Evolutionary conservation across 2,329 filamentous ascomycete genomes (phyloP), one percentile per base, ranked within the genome.

Genomic region (Paecilomyces sp.): DNA sequence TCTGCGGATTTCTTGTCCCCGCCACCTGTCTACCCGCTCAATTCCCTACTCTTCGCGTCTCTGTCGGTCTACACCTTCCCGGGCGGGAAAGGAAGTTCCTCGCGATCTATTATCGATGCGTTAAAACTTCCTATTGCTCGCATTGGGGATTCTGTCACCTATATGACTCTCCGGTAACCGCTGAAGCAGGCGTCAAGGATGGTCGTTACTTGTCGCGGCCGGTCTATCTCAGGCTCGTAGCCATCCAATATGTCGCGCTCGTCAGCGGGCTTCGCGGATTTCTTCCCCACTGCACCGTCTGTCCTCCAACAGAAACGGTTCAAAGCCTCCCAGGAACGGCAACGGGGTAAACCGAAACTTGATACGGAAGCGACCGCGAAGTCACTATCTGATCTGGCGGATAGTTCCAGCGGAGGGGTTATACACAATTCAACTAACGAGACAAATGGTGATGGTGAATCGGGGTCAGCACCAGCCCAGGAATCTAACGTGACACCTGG

Each of bases 201-300:
- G 74, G 72, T 76, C 72, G 68, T 69, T 69, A 64, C 64, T 71
- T 66, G 66, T 68, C 63, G 67, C 64, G 67, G 64, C 61, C 60
- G 59, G 66, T 68, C 65, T 61, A 65, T 70, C 63, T 70, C 65
- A 70, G 73, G 74, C 72, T 73, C 71, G 66, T 77, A 77, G 74
- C 74, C 75, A 71, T 68, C 66, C 81, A 87, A 80, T 79, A 90
- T 90, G 88, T 90, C 90, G 86, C 90, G 89, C 81, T 85, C 88
- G 74, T 83, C 84, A 76, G 88, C 88, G 80, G 87, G 88, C 79
- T 92, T 92, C 83, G 89, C 88, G 79, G 87, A 92, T 79, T 94
- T 91, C 83, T 92, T 92, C 77, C 89, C 89, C 67, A 86, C 88
- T 73, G 90, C 89, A 71, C 89, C 90, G 67, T 84, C 85, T 68